Percentiles rank a stretch among this genome's conserved stretches.
Conservation (phyloP, 2,329 filamentous ascomycete genomes). For the Annulohypoxylon truncatum region DNA sequence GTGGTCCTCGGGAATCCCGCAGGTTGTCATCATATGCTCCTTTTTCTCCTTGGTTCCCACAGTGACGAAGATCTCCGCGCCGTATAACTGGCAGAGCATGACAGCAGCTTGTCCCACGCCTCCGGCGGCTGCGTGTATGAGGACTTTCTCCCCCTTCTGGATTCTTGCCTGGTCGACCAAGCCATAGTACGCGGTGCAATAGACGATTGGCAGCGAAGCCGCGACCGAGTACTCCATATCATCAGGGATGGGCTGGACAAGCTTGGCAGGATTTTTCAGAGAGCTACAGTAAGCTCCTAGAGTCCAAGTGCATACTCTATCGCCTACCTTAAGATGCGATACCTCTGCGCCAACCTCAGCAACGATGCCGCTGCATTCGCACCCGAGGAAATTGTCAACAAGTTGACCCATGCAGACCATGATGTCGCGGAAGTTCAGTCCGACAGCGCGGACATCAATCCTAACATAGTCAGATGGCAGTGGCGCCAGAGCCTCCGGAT, state of each 20-base stretch:
- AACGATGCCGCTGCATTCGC: constrained; percentile 20
- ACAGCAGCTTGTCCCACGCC: constrained; percentile 9
- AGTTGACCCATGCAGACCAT: constrained; percentile 12
- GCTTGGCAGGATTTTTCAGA: background rate
- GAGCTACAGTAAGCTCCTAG: background rate
- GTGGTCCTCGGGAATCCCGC: constrained; percentile 7
- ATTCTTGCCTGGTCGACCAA: constrained; percentile 2
- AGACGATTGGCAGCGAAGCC: background rate
- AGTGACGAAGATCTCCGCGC: constrained; percentile 17
- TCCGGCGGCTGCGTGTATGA: constrained; percentile 19
- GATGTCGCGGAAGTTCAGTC: constrained; percentile 27
- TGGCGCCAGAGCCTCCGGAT: background rate
- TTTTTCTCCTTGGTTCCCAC: constrained; percentile 14
- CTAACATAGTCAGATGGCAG: constrained; percentile 29
- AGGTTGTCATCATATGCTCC: background rate
- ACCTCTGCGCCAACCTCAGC: constrained; percentile 1
- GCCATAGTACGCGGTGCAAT: constrained; percentile 2
- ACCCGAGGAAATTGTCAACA: constrained; percentile 8
- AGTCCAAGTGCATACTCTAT: constrained; percentile 8
- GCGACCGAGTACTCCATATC: background rate
- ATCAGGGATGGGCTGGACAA: constrained; percentile 4
- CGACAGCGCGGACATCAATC: constrained; percentile 33
- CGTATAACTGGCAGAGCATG: background rate
- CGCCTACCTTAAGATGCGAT: background rate
- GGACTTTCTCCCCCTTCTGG: constrained; percentile 7